phyloP scores from a whole-genome alignment of 1,284 basidiomycete genomes.

The Somion occarium region DNA sequence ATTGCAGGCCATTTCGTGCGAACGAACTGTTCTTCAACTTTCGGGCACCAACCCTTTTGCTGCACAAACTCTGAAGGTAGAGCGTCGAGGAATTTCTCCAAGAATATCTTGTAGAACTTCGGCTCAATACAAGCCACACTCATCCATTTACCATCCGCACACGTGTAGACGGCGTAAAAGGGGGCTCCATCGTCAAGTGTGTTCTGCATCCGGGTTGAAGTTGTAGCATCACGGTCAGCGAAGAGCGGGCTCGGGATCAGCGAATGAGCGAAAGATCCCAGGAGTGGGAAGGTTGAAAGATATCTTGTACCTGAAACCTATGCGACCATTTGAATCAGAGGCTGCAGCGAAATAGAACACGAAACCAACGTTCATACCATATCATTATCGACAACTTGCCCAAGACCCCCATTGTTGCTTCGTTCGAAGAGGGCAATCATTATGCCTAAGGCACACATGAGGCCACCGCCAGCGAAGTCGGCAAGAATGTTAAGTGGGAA shows the following conservation, averaged over 20 bases:
- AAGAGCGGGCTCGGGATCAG: slow-evolving; percentile 15
- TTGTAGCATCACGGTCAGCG: slow-evolving; percentile 17
- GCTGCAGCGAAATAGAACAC: neutral
- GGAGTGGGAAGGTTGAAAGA: slow-evolving; percentile 65
- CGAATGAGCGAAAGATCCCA: slow-evolving; percentile 37
- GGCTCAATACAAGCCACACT: slow-evolving; percentile 74
- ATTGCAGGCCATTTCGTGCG: slow-evolving; percentile 58
- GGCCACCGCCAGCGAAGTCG: slow-evolving; percentile 81
- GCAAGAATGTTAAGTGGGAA: slow-evolving; percentile 77
- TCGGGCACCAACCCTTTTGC: slow-evolving; percentile 50
- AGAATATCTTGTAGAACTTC: slow-evolving; percentile 62
- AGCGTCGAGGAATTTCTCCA: slow-evolving; percentile 49
- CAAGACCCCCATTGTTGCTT: slow-evolving; percentile 47
- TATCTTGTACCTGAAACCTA: slow-evolving; percentile 80
- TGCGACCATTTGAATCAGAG: neutral
- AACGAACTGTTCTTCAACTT: slow-evolving; percentile 43
- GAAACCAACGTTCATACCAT: slow-evolving; percentile 47
- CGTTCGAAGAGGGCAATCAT: slow-evolving; percentile 73
- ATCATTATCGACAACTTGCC: slow-evolving; percentile 74
- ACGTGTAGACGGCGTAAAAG: slow-evolving; percentile 74
- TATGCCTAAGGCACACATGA: slow-evolving; percentile 72
- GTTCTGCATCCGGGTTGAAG: slow-evolving; percentile 54
- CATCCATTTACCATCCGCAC: slow-evolving; percentile 71
- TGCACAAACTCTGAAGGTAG: slow-evolving; percentile 34
- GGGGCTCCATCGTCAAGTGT: slow-evolving; percentile 76